Evolutionary conservation across 78 protist species (phyloP).

Genomic region (Dictyostelium intermedium): DNA sequence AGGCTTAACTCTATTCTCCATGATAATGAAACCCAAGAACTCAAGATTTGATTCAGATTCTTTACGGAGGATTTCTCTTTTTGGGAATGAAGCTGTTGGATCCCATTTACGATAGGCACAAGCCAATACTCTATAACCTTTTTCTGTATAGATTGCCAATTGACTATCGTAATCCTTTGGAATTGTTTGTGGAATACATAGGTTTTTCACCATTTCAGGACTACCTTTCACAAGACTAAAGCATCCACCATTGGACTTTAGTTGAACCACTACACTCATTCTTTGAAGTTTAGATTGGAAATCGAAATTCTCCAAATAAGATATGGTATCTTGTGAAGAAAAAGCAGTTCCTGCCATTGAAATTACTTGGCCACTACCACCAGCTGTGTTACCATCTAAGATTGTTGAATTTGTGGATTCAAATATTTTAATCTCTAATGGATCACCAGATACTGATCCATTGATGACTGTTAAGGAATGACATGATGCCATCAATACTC

Average conservation of each 20-base stretch:
- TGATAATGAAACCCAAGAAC: slow-evolving; percentile 78
- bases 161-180: slow-evolving; percentile 75
- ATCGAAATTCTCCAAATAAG: slow-evolving; percentile 64
- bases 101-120: slow-evolving; percentile 63
- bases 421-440: slow-evolving; percentile 91
- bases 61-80: neutral
- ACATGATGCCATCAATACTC: slow-evolving; percentile 77
- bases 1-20: slow-evolving; percentile 85
- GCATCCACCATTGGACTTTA: neutral
- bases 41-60: slow-evolving; percentile 76
- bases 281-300: slow-evolving; percentile 87
- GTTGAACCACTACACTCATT: slow-evolving; percentile 84
- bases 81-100: neutral
- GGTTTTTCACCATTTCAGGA: slow-evolving; percentile 87
- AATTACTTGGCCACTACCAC: neutral
- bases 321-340: neutral
- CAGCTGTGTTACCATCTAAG: neutral
- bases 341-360: neutral
- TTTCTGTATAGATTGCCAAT: slow-evolving; percentile 67
- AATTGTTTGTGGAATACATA: slow-evolving; percentile 62
- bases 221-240: slow-evolving; percentile 87
- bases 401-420: slow-evolving; percentile 57
- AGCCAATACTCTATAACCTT: slow-evolving; percentile 92
- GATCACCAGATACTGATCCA: slow-evolving; percentile 88
- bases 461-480: slow-evolving; percentile 80